phyloP scores from a whole-genome alignment of 2,329 filamentous ascomycete genomes.

The Claviceps africana region DNA sequence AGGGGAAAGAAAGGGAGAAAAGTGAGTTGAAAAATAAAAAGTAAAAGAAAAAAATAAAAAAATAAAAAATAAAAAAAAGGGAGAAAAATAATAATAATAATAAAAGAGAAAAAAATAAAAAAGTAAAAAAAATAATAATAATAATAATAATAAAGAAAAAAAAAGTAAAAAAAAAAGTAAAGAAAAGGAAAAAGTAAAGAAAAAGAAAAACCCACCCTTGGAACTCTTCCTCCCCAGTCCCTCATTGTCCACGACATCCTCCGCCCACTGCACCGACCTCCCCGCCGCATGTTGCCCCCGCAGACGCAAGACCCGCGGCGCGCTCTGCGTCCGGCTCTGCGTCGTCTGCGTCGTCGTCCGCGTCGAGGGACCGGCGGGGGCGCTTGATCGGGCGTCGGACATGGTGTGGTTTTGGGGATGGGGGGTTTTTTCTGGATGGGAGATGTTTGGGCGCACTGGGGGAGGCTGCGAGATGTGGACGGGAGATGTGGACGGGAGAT shows the following conservation, averaged over 20 bases:
- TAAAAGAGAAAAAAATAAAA: too few relatives aligned
- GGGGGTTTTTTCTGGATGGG: too few relatives aligned
- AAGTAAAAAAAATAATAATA: background rate
- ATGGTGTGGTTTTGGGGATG: too few relatives aligned
- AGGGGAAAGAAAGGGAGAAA: too few relatives aligned
- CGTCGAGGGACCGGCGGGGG: background rate
- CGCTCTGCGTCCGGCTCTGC: conserved; percentile 14
- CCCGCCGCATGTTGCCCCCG: conserved; percentile 33
- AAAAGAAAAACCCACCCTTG: conserved; percentile 48
- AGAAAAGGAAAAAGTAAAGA: background rate
- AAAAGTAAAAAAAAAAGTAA: too few relatives aligned
- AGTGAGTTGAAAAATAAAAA: too few relatives aligned
- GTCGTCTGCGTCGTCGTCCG: conserved; percentile 8
- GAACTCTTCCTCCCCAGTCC: conserved; percentile 85
- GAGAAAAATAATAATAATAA: too few relatives aligned
- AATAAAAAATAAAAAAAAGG: background rate
- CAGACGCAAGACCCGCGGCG: conserved; percentile 33
- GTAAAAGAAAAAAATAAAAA: too few relatives aligned
- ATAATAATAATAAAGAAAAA: background rate
- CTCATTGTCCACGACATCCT: conserved; percentile 90
- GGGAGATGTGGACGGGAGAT: too few relatives aligned
- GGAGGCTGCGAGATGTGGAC: too few relatives aligned
- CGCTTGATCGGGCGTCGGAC: background rate
- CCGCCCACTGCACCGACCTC: conserved; percentile 76
- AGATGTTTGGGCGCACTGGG: too few relatives aligned